These are phyloP conservation scores for Sugiyamaella qingdaonensis DNA, from an alignment of 805 yeast genomes.

Conservation along the genomic window DNA sequence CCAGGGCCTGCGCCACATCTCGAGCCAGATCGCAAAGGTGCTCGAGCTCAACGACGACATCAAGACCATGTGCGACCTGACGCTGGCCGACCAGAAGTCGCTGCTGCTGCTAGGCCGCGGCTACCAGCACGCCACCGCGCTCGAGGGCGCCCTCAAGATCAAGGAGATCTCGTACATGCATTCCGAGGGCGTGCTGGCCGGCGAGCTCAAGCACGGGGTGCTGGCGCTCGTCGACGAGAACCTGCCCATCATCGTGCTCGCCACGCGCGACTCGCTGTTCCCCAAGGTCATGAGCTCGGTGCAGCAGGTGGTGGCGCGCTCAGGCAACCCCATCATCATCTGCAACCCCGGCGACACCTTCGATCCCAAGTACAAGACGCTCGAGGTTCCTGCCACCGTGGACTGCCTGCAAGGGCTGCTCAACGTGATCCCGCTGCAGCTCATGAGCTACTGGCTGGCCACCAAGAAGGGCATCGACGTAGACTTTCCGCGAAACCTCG, in stretches of 20 bases:
- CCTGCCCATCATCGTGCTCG: conserved; percentile 91
- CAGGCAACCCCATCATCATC: conserved; percentile 92
- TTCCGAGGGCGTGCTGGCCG: conserved; percentile 98
- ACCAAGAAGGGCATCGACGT: conserved; percentile 93
- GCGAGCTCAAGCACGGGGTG: conserved; percentile 98
- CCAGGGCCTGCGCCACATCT: conserved; percentile 76
- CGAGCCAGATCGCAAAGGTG: conserved; percentile 78
- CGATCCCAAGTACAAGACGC: conserved; percentile 41
- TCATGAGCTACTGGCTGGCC: conserved; percentile 96
- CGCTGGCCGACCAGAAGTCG: conserved; percentile 77
- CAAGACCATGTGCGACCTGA: conserved; percentile 65
- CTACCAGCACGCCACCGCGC: conserved; percentile 92
- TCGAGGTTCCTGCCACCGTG: conserved; percentile 92
- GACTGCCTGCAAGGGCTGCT: conserved; percentile 97
- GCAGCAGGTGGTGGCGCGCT: conserved; percentile 95
- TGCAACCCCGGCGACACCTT: conserved; percentile 70
- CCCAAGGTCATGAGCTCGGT: conserved; percentile 95
- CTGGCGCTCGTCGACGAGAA: conserved; percentile 92
- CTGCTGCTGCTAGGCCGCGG: conserved; percentile 94
- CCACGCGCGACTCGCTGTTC: conserved; percentile 92
- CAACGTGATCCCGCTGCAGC: conserved; percentile 90
- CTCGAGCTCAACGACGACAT: conserved; percentile 69
- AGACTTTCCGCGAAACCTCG: conserved; percentile 97
- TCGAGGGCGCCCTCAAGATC: conserved; percentile 97
- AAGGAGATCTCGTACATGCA: conserved; percentile 99